Base-by-base conservation (phyloP, 169 alveolate species). In the Plasmodium inui region DNA sequence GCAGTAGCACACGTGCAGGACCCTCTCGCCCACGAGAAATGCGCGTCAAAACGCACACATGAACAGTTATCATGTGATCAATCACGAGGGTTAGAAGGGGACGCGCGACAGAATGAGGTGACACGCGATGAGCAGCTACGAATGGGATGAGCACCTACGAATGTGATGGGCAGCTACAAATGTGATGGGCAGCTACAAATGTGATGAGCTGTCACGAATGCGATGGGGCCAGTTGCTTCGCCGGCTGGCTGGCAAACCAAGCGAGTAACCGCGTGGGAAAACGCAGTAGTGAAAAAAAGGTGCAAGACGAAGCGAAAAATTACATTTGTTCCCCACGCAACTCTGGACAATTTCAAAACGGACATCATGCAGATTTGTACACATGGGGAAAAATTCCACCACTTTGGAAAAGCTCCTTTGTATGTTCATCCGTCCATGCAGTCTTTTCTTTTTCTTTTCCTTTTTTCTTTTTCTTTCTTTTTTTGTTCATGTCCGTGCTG, bases 221-320 rank as follows among this genome's bases (percentile, higher is more conserved):
- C 22, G 22, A 67, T 67, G 76, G 14, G 76, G n/a, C n/a, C 5
- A 22, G 37, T 26, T 67, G 76, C 76, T 67, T 19, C 61, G 22
- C 61, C 22, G 22, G 61, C 7, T 50, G 61, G 76, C 76, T 67
- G 30, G 3, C 76, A 67, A 67, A 67, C 37, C 76, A 67, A 26
- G 76, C 37, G 37, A 26, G 76, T 26, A 67, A 67, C 39, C 32
- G n/a, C 76, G 37, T 67, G 28, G 41, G n/a, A 67, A 10, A 67
- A 28, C 76, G 37, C 76, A 82, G 30, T 26, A 39, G 12, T 83
- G 67, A 57, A 71, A 37, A 84, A 70, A 70, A 39, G 22, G 76
- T 70, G 76, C 50, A 83, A 83, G 50, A 41, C 34, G 53, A 84
- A 46, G 80, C 79, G 37, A 86, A 86, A 86, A 53, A 39, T 55